phyloP scores from a whole-genome alignment of 495 filamentous ascomycete species.

The Podospora pseudopauciseta region DNA sequence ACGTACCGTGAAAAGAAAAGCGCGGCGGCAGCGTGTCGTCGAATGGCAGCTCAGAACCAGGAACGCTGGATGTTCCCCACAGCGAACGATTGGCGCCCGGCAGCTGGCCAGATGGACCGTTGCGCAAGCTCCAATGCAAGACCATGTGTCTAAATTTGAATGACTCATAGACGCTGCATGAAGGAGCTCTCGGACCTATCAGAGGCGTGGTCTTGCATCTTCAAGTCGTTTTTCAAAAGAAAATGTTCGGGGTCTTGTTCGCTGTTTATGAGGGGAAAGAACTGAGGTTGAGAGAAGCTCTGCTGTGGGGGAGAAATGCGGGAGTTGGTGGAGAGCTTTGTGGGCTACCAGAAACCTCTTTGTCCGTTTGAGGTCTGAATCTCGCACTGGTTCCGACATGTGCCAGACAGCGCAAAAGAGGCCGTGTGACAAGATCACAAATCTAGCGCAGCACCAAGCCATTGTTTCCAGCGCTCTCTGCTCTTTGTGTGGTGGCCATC shows the following conservation, averaged over 20 bases:
- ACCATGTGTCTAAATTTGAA: conserved; percentile 35
- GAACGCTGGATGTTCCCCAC: not conserved
- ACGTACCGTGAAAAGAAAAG: not conserved
- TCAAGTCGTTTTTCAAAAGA: conserved; percentile 26
- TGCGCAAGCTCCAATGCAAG: conserved; percentile 17
- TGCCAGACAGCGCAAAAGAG: not conserved
- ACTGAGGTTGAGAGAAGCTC: not conserved
- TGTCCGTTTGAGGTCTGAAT: not conserved
- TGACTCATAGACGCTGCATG: conserved; percentile 31
- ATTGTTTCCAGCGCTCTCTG: not conserved
- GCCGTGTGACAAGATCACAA: not conserved
- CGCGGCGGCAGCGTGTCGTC: conserved; percentile 4
- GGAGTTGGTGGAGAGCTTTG: not conserved
- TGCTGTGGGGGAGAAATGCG: conserved; percentile 1
- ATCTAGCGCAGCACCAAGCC: not conserved
- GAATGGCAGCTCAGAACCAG: conserved; percentile 6
- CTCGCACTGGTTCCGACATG: not conserved
- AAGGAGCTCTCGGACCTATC: conserved; percentile 25
- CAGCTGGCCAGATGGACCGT: conserved; percentile 11
- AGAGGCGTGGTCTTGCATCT: conserved; percentile 12
- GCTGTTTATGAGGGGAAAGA: conserved; percentile 16
- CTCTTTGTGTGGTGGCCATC: conserved; percentile 5
- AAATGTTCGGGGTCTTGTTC: conserved; percentile 19
- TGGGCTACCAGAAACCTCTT: conserved; percentile 3
- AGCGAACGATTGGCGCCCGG: conserved; percentile 19